Conservation (phyloP, 768 basidiomycete species). For the Lentinula raphanica region DNA sequence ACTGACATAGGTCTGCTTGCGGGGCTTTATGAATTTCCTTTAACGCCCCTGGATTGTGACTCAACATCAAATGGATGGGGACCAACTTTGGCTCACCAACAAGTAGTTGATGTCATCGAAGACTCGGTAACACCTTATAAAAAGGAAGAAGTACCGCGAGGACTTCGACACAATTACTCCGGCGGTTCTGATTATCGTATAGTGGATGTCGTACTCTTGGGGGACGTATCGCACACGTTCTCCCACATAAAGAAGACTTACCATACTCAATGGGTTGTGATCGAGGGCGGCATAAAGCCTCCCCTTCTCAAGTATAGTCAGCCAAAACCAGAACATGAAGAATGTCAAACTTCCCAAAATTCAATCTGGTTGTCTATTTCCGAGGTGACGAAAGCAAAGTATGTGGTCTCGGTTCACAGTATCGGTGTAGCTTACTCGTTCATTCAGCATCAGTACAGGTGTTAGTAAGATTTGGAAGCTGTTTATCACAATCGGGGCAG, state of each 20-base stretch:
- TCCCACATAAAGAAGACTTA: conserved; percentile 90
- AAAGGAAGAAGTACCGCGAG: conserved; percentile 1
- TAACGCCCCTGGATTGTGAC: conserved; percentile 47
- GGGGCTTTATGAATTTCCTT: conserved; percentile 85
- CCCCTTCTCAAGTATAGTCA: conserved; percentile 26
- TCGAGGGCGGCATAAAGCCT: conserved; percentile 50
- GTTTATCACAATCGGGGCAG: conserved; percentile 45
- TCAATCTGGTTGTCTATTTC: conserved; percentile 50
- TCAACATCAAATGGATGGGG: conserved; percentile 31
- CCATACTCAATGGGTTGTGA: conserved; percentile 63
- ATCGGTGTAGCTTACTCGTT: conserved; percentile 9
- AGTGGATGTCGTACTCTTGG: conserved; percentile 42
- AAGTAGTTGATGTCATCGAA: conserved; percentile 36
- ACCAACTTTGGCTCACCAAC: conserved; percentile 26
- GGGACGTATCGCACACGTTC: conserved; percentile 77
- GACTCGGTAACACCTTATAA: conserved; percentile 18
- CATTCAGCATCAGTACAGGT: conserved; percentile 64
- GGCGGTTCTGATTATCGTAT: conserved; percentile 24
- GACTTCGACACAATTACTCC: background rate
- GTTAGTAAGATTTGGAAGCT: conserved; percentile 70
- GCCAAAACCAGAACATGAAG: conserved; percentile 11
- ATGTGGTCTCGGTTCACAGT: conserved; percentile 24
- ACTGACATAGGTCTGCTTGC: conserved; percentile 71
- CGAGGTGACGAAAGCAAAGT: conserved; percentile 60
- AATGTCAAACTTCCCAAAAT: conserved; percentile 6